Conservation (phyloP, 257 asterid species). For the Jacaranda copaia region DNA sequence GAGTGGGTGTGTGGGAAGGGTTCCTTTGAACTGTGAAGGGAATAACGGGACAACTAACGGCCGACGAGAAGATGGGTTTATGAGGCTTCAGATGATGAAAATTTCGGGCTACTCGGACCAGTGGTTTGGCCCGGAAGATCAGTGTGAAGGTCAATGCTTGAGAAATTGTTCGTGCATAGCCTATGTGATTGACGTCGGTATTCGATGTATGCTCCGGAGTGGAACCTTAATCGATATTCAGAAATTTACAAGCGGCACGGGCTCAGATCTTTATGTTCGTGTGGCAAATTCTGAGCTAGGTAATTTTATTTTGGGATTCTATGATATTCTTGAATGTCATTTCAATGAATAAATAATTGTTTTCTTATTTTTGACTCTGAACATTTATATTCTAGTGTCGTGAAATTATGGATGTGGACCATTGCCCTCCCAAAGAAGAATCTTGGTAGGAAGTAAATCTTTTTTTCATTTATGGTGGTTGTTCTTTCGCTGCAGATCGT, state of each 20-base stretch:
- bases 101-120: conserved; percentile 50
- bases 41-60: conserved; percentile 20
- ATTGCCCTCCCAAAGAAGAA: neutral
- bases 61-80: conserved; percentile 48
- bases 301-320: conserved; percentile 28
- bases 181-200: conserved; percentile 37
- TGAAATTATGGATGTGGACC: neutral
- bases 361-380: neutral
- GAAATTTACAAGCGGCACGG: conserved; percentile 30
- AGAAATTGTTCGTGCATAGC: conserved; percentile 61
- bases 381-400: neutral
- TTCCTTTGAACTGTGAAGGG: conserved; percentile 46
- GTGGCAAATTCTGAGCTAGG: conserved; percentile 54
- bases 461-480: conserved; percentile 4
- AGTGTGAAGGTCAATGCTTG: conserved; percentile 47
- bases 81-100: conserved; percentile 47
- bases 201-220: conserved; percentile 57
- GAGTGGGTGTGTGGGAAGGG: conserved; percentile 57
- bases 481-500: conserved; percentile 39
- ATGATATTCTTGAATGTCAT: neutral
- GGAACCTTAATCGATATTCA: conserved; percentile 43
- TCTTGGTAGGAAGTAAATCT: neutral
- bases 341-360: neutral
- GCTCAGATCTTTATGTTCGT: conserved; percentile 51
- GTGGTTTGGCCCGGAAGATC: conserved; percentile 30